Percentiles rank a stretch among this genome's conserved stretches.
Evolutionary conservation across 2,329 filamentous ascomycete species (phyloP).

Genomic region (Claviceps sp.): DNA sequence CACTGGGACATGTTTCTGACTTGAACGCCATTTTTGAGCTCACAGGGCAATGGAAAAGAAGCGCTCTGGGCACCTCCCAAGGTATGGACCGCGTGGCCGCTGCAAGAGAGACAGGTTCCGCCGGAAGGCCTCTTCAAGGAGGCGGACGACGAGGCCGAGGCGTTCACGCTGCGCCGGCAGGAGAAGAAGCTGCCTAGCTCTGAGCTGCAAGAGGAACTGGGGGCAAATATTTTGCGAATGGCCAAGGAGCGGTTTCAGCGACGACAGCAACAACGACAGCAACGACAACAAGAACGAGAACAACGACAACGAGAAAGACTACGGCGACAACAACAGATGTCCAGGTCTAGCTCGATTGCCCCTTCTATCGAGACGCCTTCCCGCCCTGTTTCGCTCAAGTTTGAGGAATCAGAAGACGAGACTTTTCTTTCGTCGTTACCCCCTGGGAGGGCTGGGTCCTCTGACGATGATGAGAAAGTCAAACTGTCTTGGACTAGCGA

Average conservation of each 20-base stretch:
- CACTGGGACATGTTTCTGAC: neutral
- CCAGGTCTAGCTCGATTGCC: neutral
- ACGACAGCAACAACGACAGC: conserved; percentile 10
- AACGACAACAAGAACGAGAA: neutral
- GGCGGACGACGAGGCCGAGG: conserved; percentile 32
- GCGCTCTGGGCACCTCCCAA: conserved; percentile 38
- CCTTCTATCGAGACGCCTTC: conserved; percentile 7
- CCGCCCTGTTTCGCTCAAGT: neutral
- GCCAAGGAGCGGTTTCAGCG: conserved; percentile 52
- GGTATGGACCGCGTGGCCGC: conserved; percentile 77
- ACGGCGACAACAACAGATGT: neutral
- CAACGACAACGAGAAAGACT: neutral
- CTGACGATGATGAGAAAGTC: neutral
- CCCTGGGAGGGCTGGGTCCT: conserved; percentile 1
- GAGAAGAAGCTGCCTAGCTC: conserved; percentile 37
- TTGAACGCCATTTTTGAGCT: neutral
- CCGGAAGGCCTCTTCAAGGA: conserved; percentile 35
- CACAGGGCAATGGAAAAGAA: conserved; percentile 18
- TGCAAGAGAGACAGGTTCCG: conserved; percentile 50
- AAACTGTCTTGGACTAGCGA: neutral
- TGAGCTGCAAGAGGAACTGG: conserved; percentile 56
- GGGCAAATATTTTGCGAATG: conserved; percentile 49
- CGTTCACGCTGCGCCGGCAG: conserved; percentile 34
- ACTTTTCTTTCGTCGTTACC: conserved; percentile 6
- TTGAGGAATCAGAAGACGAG: neutral